A percentile compares a stretch with the other conserved stretches of the same genome.
Evolutionary conservation across 306 rosid species (phyloP).

Genomic region (Cicer yamashitae): DNA sequence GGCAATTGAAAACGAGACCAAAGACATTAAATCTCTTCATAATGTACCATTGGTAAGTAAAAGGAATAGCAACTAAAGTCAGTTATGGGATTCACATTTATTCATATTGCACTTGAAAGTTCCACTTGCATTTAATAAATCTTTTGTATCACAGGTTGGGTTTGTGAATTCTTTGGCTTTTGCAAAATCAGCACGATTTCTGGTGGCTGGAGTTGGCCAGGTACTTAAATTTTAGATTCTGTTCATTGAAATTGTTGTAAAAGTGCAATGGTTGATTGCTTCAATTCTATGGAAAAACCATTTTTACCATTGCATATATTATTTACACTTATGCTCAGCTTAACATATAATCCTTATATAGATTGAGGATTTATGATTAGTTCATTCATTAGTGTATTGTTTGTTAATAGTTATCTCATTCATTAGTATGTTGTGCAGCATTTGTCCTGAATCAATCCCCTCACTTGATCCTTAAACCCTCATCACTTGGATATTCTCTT

Average conservation of each 20-base stretch:
- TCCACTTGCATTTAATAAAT: slow-evolving; percentile 16
- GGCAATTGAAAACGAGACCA: slow-evolving; percentile 72
- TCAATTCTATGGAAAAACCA: neutral
- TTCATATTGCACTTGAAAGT: slow-evolving; percentile 23
- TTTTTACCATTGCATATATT: neutral
- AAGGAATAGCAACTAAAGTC: slow-evolving; percentile 33
- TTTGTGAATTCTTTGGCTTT: slow-evolving; percentile 91
- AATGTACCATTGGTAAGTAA: slow-evolving; percentile 81
- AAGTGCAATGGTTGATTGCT: neutral
- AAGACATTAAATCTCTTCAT: slow-evolving; percentile 60
- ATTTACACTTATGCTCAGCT: neutral
- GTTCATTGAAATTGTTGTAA: neutral
- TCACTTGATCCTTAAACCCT: neutral
- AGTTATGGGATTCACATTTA: slow-evolving; percentile 16
- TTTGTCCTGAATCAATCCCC: neutral
- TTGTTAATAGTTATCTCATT: neutral
- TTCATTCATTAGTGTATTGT: neutral
- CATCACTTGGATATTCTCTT: neutral
- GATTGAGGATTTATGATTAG: neutral
- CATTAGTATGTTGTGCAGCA: neutral
- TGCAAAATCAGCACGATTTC: slow-evolving; percentile 80
- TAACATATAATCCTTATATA: neutral
- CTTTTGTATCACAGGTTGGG: slow-evolving; percentile 71
- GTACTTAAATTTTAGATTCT: slow-evolving; percentile 43
- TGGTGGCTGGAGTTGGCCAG: slow-evolving; percentile 96